A percentile compares a stretch with the other conserved stretches of the same genome.
Evolutionary conservation across 2,329 filamentous ascomycete species (phyloP).

Genomic region (Cladosporium sp.): DNA sequence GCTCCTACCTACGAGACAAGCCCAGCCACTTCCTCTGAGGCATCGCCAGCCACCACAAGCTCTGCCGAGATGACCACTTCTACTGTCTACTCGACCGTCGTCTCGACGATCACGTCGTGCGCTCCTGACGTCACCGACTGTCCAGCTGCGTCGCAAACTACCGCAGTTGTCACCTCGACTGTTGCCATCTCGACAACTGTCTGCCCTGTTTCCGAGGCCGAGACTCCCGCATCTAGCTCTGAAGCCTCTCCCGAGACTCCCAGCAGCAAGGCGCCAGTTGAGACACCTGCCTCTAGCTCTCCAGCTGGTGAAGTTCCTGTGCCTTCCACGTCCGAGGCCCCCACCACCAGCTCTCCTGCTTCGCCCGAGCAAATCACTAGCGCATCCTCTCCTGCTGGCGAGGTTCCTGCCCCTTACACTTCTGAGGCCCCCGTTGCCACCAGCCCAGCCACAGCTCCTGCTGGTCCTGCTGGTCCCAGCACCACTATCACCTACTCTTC

Average conservation of each 20-base stretch:
- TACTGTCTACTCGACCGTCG: slow-evolving; percentile 25
- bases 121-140: slow-evolving; percentile 38
- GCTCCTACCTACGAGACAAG: slow-evolving; percentile 15
- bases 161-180: slow-evolving; percentile 34
- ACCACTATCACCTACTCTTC: slow-evolving; percentile 47
- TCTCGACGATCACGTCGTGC: slow-evolving; percentile 41
- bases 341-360: slow-evolving; percentile 20
- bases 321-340: slow-evolving; percentile 6
- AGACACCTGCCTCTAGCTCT: slow-evolving; percentile 18
- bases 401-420: slow-evolving; percentile 7
- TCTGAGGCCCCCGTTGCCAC: slow-evolving; percentile 5
- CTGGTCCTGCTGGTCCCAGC: slow-evolving; percentile 23
- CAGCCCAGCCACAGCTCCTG: slow-evolving; percentile 20
- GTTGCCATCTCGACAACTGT: slow-evolving; percentile 43
- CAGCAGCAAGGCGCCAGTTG: slow-evolving; percentile 7
- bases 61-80: slow-evolving; percentile 20
- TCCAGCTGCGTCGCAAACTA: slow-evolving; percentile 28
- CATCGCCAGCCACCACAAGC: slow-evolving; percentile 14
- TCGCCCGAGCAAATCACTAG: slow-evolving; percentile 10
- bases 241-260: not conserved
- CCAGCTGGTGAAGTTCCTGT: slow-evolving; percentile 19
- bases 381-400: slow-evolving; percentile 23
- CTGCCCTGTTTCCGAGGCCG: slow-evolving; percentile 33
- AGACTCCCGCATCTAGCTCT: not conserved
- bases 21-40: slow-evolving; percentile 19